Evolutionary conservation across 192 early-diverging fungal genomes (phyloP).

Genomic region (Umbelopsis ramanniana): DNA sequence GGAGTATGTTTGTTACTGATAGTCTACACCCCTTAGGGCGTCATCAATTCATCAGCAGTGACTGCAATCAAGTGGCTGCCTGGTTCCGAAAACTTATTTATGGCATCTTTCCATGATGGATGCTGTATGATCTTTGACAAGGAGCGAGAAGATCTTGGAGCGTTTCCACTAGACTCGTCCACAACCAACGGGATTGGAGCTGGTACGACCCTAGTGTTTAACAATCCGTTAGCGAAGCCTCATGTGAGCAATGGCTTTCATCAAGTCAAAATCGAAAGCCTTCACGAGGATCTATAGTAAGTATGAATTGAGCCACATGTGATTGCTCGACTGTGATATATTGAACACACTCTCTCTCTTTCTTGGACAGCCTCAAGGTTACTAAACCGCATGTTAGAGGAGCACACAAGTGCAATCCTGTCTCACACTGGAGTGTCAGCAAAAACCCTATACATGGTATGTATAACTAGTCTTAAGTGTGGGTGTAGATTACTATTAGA

Average conservation of each 20-base stretch:
- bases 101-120: slow-evolving; percentile 89
- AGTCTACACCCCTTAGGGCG: slow-evolving; percentile 45
- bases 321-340: neutral
- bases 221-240: neutral
- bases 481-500: too few species aligned
- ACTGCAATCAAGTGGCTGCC: slow-evolving; percentile 92
- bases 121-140: slow-evolving; percentile 88
- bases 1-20: neutral
- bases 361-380: slow-evolving; percentile 5
- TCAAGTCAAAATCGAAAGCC: neutral
- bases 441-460: slow-evolving; percentile 39
- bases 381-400: neutral
- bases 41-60: slow-evolving; percentile 71
- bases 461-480: too few species aligned
- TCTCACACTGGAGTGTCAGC: slow-evolving; percentile 43
- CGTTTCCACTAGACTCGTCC: slow-evolving; percentile 36
- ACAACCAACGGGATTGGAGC: slow-evolving; percentile 4
- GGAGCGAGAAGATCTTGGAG: slow-evolving; percentile 78
- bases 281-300: slow-evolving; percentile 15
- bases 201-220: neutral
- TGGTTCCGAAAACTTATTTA: slow-evolving; percentile 82
- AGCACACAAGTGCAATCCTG: slow-evolving; percentile 30
- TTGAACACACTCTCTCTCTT: neutral
- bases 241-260: neutral
- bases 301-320: neutral